phyloP scores from a whole-genome alignment of 176 grass and related monocot species.

The Zizania latifolia region DNA sequence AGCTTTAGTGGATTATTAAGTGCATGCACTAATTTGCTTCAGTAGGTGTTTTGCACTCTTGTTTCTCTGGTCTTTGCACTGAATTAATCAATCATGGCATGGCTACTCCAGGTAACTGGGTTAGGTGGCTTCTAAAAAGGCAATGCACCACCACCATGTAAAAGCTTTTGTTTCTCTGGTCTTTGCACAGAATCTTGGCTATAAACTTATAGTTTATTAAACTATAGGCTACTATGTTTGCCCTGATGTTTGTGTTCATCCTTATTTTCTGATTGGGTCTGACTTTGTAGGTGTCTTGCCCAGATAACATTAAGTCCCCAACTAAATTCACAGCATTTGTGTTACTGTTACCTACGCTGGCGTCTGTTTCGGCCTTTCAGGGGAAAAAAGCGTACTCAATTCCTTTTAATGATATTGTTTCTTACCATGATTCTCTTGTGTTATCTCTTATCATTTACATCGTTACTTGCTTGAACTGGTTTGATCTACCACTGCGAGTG shows the following conservation, averaged over 20 bases:
- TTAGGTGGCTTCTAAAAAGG: too few species aligned
- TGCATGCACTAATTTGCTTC: slow-evolving; percentile 6
- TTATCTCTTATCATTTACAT: background rate
- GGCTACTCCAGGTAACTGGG: too few species aligned
- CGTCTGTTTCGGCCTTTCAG: background rate
- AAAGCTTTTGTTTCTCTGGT: background rate
- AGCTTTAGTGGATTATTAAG: background rate
- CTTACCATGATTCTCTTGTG: background rate
- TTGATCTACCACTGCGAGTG: background rate
- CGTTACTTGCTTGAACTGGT: background rate
- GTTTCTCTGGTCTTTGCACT: background rate
- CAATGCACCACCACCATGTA: too few species aligned
- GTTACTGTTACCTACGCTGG: background rate
- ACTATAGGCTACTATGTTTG: background rate
- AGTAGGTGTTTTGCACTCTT: background rate
- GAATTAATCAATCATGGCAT: background rate
- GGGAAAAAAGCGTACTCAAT: background rate
- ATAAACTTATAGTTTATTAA: too few species aligned
- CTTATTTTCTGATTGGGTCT: background rate
- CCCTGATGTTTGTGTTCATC: background rate
- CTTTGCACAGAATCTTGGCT: background rate
- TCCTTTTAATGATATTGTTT: background rate
- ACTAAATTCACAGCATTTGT: slow-evolving; percentile 1
- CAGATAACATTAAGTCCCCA: background rate
- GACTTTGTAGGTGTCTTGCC: background rate